Conservation (phyloP, 208 protist species). For the Trypanosoma vivax region DNA sequence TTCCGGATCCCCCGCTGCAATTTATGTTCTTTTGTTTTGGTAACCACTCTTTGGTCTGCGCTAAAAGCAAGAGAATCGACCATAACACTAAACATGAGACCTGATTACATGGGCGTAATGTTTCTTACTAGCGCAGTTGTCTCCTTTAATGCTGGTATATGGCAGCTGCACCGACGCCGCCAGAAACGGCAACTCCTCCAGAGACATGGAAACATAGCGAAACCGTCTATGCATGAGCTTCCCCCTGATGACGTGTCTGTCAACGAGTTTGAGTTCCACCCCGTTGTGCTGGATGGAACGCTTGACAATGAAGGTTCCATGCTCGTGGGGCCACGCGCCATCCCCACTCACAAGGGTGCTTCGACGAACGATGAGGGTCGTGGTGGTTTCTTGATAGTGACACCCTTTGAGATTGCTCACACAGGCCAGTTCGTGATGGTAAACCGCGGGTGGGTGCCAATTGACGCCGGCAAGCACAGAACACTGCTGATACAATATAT, state of each 20-base stretch:
- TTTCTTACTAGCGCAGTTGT: constrained; percentile 72
- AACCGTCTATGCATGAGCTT: constrained; percentile 41
- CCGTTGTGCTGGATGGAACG: constrained; percentile 50
- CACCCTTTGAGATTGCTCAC: constrained; percentile 74
- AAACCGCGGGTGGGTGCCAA: constrained; percentile 84
- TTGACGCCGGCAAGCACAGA: constrained; percentile 81
- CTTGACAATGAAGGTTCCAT: constrained; percentile 83
- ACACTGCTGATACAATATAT: constrained; percentile 80
- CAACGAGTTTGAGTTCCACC: constrained; percentile 66
- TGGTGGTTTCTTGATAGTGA: constrained; percentile 83
- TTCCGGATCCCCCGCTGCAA: too few relatives aligned
- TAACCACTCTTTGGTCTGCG: background rate
- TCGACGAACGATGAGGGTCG: constrained; percentile 64
- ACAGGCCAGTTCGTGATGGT: constrained; percentile 72
- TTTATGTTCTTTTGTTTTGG: too few relatives aligned
- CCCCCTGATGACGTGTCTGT: constrained; percentile 29
- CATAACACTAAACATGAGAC: constrained; percentile 40
- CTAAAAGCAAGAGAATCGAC: background rate
- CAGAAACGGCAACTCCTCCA: constrained; percentile 77
- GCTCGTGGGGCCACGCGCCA: constrained; percentile 73
- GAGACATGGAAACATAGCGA: constrained; percentile 72
- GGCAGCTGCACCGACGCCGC: constrained; percentile 70
- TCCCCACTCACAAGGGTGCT: constrained; percentile 78
- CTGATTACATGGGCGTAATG: constrained; percentile 81
- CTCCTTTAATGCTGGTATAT: constrained; percentile 86